phyloP scores from a whole-genome alignment of 116 monocot species.

The Thalassia testudinum region DNA sequence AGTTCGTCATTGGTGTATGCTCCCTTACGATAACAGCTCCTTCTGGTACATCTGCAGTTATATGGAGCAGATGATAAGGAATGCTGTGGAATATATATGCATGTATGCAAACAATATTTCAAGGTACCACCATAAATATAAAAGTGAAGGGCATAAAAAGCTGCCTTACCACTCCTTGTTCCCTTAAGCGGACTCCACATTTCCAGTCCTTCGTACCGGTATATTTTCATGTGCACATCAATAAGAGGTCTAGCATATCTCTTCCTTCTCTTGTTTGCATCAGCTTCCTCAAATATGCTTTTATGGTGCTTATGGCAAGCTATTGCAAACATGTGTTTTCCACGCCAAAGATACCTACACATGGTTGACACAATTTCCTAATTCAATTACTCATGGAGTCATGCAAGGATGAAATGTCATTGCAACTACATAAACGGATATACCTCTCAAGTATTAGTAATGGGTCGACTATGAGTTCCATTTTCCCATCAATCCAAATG shows the following conservation, averaged over 20 bases:
- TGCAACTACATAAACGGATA: too few relatives aligned
- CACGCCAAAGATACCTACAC: conserved; percentile 86
- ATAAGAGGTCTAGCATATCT: conserved; percentile 90
- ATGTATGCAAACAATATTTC: neutral
- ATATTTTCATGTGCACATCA: conserved; percentile 97
- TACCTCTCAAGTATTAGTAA: conserved; percentile 95
- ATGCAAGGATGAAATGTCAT: too few relatives aligned
- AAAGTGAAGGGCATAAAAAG: neutral
- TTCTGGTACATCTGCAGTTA: conserved; percentile 82
- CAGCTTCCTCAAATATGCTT: conserved; percentile 95
- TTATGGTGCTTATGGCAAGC: conserved; percentile 84
- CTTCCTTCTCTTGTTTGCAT: conserved; percentile 94
- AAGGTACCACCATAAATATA: neutral
- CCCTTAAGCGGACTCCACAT: conserved; percentile 63
- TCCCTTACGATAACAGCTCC: conserved; percentile 84
- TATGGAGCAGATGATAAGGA: neutral
- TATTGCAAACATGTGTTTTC: conserved; percentile 82
- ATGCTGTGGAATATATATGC: neutral
- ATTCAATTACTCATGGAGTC: too few relatives aligned
- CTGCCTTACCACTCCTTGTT: conserved; percentile 50
- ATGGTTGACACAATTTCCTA: too few relatives aligned
- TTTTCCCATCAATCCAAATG: conserved; percentile 99
- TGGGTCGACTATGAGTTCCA: conserved; percentile 94
- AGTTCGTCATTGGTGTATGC: conserved; percentile 75
- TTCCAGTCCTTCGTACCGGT: conserved; percentile 81